These are phyloP conservation scores for Magnolia sinica DNA, from an alignment of 164 flowering plant species.

Conservation along the genomic window DNA sequence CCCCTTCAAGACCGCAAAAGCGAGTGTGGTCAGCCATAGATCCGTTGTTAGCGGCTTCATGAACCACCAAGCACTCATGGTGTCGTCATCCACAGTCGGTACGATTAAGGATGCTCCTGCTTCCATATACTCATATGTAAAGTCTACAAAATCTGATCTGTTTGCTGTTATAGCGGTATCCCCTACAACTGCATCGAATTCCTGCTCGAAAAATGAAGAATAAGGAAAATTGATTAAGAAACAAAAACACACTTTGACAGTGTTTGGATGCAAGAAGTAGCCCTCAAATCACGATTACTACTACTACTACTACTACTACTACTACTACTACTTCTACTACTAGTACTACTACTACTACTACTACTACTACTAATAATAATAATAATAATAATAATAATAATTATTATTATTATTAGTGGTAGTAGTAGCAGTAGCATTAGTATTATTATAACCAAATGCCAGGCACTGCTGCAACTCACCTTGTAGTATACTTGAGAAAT, in stretches of 20 bases:
- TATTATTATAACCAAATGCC: not conserved
- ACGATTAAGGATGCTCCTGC: constrained; percentile 12
- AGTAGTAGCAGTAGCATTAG: not conserved
- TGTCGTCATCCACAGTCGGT: constrained; percentile 2
- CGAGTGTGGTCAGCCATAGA: constrained; percentile 10
- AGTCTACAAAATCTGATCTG: constrained; percentile 12
- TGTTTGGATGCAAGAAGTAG: no score
- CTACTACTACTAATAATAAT: no score
- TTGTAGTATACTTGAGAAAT: constrained; percentile 1
- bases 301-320: no score
- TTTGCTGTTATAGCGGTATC: constrained; percentile 7
- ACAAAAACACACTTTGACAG: no score
- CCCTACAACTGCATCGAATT: constrained; percentile 11
- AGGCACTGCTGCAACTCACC: not conserved
- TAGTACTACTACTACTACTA: no score
- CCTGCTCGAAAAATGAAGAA: not conserved
- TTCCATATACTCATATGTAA: constrained; percentile 5
- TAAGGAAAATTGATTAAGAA: no score
- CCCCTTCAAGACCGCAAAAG: not conserved
- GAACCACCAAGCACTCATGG: constrained; percentile 6
- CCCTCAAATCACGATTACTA: no score
- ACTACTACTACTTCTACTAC: no score
- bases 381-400: no score
- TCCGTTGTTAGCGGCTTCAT: constrained; percentile 9
- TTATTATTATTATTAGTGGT: no score